Evolutionary conservation across 768 basidiomycete genomes (phyloP).

Genomic region (Phlebiopsis flavidoalba): DNA sequence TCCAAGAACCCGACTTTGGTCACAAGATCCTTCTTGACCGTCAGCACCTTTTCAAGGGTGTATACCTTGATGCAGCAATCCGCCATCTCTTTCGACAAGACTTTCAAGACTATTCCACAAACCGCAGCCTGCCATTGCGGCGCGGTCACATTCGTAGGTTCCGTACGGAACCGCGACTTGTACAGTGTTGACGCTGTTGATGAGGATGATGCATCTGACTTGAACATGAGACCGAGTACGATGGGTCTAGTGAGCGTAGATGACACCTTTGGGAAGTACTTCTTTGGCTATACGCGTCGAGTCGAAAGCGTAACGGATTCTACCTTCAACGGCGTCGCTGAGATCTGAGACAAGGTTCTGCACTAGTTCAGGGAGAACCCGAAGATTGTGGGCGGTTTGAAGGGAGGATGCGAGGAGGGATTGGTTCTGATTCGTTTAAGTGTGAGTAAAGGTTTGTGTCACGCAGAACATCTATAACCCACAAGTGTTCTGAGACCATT

Average conservation of each 20-base stretch:
- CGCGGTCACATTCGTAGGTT: conserved; percentile 84
- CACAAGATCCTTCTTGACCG: conserved; percentile 77
- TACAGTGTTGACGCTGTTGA: conserved; percentile 44
- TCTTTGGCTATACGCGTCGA: conserved; percentile 83
- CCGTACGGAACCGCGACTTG: conserved; percentile 82
- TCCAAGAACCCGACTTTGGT: conserved; percentile 82
- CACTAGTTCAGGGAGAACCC: conserved; percentile 78
- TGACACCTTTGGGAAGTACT: conserved; percentile 67
- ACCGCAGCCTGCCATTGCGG: conserved; percentile 82
- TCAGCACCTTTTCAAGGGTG: conserved; percentile 89
- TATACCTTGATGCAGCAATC: conserved; percentile 95
- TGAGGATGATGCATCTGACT: conserved; percentile 18
- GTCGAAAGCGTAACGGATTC: conserved; percentile 84
- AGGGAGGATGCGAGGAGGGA: conserved; percentile 87
- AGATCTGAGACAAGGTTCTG: conserved; percentile 74
- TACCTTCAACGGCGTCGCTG: conserved; percentile 75
- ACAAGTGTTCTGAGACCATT: conserved; percentile 75
- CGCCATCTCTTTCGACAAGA: conserved; percentile 83
- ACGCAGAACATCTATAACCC: conserved; percentile 24
- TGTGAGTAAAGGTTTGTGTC: background rate
- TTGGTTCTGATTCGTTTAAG: conserved; percentile 58
- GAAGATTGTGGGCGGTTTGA: conserved; percentile 93
- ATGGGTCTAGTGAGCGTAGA: background rate
- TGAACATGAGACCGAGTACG: background rate
- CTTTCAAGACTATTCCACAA: conserved; percentile 70